Evolutionary conservation across 208 protist species (phyloP), one percentile per base, ranked within the genome.

Genomic region (Strigomonas oncopelti): DNA sequence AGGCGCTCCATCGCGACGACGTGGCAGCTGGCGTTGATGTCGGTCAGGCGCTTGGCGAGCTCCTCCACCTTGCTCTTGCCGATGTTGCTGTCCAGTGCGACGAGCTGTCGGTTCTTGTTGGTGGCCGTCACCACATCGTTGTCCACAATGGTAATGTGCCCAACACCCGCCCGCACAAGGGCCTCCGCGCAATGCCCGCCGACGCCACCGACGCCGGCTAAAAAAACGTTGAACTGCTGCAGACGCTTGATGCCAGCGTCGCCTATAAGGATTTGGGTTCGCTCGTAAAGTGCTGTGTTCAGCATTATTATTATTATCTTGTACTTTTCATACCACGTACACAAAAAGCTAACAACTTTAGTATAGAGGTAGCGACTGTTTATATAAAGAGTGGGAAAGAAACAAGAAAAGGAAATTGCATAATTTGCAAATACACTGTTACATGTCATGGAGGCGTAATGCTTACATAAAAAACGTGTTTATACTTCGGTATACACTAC

Each of bases 21-120:
- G 48, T 67, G 55, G 69, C 90, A 95, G 48, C 80, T 71, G 5
- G 74, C 28, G 72, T 91, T 92, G 60, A 97, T 87, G 70, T 96
- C 90, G 16, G 74, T 74, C 69, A 97, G 76, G 0, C 91, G 83
- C 7, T 72, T 69, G 29, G 87, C 84, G 27, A 95, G 74, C 38
- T 81, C 79, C 57, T 87, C 74, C 27, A 95, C 91, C 69, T 97
- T 96, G 56, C 86, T 88, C 61, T 87, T 77, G 29, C 93, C 93
- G 31, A 94, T 85, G 1, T 88, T 95, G 70, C 80, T 88, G 74
- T 95, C 87, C 0, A 93, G 70, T 1, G 91, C 93, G n/a, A 96
- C 82, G 55, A 94, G 78, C 73, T 97, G 93, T 0, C 93, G 76
- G 64, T 97, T 97, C 65, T 96, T 94, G 71, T 95, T 96, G 4